Evolutionary conservation across 495 filamentous ascomycete species (phyloP).

Genomic region (Annulohypoxylon bovei): DNA sequence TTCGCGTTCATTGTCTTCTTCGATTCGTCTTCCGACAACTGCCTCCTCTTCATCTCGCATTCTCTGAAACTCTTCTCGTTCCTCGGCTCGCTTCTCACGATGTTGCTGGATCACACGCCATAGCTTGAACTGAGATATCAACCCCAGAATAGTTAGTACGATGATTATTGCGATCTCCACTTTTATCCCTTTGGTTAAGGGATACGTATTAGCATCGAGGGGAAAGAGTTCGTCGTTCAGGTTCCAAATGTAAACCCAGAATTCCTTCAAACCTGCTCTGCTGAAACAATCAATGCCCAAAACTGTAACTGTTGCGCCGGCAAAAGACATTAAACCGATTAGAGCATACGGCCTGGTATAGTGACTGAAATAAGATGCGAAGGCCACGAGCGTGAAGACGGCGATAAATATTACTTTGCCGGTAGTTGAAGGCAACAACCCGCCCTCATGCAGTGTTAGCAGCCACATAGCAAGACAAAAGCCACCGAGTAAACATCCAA

Average conservation of each 20-base stretch:
- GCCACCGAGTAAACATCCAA: slow-evolving; percentile 88
- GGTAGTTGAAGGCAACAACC: slow-evolving; percentile 68
- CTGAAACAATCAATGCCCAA: slow-evolving; percentile 94
- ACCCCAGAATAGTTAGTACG: slow-evolving; percentile 75
- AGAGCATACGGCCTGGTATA: slow-evolving; percentile 81
- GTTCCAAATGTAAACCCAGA: slow-evolving; percentile 94
- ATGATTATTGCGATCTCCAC: slow-evolving; percentile 86
- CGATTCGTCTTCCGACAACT: slow-evolving; percentile 71
- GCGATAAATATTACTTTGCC: slow-evolving; percentile 80
- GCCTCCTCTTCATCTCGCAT: slow-evolving; percentile 76
- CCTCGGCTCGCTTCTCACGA: slow-evolving; percentile 68
- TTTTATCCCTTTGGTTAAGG: slow-evolving; percentile 83
- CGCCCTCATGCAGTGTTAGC: slow-evolving; percentile 78
- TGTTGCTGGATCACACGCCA: slow-evolving; percentile 88
- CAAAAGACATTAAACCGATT: slow-evolving; percentile 79
- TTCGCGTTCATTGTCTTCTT: slow-evolving; percentile 73
- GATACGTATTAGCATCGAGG: slow-evolving; percentile 77
- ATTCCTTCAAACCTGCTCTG: slow-evolving; percentile 89
- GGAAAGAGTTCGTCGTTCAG: slow-evolving; percentile 86
- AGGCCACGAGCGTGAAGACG: slow-evolving; percentile 71
- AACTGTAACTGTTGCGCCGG: slow-evolving; percentile 79
- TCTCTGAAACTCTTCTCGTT: slow-evolving; percentile 64
- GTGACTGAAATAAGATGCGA: slow-evolving; percentile 79
- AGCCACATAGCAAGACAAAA: slow-evolving; percentile 94
- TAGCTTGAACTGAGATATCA: slow-evolving; percentile 84